Base-by-base conservation (phyloP, 1,284 basidiomycete species). In the Ceratobasidium sp. region DNA sequence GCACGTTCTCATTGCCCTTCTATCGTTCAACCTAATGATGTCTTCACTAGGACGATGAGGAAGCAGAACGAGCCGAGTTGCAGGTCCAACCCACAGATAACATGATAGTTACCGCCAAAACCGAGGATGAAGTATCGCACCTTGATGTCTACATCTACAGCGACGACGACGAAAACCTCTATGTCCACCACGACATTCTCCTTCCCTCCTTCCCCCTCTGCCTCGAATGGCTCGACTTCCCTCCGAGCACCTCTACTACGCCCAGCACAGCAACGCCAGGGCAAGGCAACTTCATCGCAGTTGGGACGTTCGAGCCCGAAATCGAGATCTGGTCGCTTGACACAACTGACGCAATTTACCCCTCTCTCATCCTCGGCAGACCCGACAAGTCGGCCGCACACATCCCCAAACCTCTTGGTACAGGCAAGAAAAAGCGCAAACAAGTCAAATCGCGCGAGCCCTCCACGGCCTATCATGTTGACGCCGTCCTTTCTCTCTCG, bases 271-370 rank as follows among this genome's bases (percentile, higher is more conserved):
- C 72, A 58, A 28, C 53, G 73, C 76, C 8, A 67, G 75, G 25
- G 63, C 74, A 33, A 77, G 96, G 96, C 38, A 97, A 91, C 81
- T 98, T 92, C 80, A 90, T 99, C 76, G 97, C 97, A 1, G 96
- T 99, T 16, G 96, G 96, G 11, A 96, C 95, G 3, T 90, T 99
- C 76, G 96, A 99, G 77, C 96, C 96, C 16, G 95, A 96, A 78
- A 98, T 99, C 77, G 97, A 99, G 81, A 95, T 99, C 77, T 99
- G 96, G 95, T 95, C 93, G 53, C 86, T 98, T 76, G 96, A 99
- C 79, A 85, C 92, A 28, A 86, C 99, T 67, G 97, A 99, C 78
- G 90, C 94, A 11, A 91, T 98, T 83, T 99, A 97, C 79, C 97
- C 97, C 0, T 88, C 92, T 75, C 90, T 91, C 73, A 89, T 99